Base-by-base conservation (phyloP, 257 asterid genomes). In the Rubia yunnanensis region DNA sequence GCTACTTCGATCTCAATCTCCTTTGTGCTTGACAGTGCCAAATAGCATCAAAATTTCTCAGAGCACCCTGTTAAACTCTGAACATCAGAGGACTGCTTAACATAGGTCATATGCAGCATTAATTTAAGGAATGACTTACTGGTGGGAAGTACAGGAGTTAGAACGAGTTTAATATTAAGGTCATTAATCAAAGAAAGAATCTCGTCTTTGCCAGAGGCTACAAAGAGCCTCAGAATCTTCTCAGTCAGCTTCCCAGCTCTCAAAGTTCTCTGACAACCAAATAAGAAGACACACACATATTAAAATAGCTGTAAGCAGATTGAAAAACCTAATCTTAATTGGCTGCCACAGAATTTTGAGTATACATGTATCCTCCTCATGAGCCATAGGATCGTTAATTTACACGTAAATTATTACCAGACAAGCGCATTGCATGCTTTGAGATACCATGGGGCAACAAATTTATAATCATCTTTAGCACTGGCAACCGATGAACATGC, bases 191-290 rank as follows among this genome's bases (percentile, higher is more conserved):
- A 67, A 55, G 91, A 77, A 77, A 85, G 81, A 69, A 94, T 69
- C 84, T 90, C 99, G 76, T 90, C 96, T 74, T 85, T 88, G 62
- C 92, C 99, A 60, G 96, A 82, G 64, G 95, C 88, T 70, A 83
- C 61, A 73, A 90, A 94, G 75, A 94, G 74, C 80, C 84, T 90
- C 87, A 94, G 69, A 71, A 90, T 81, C 87, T 68, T 86, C 81
- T 94, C 98, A 63, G 83, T 94, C 76, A 94, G 83, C 78, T 94
- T 94, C 67, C 98, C 99, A 73, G 98, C 95, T 73, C 79, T 79
- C 72, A 94, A 72, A 44, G 92, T 90, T 81, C 88, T 85, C 99
- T 94, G 87, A 64, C 59, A 72, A 60, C 22, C 54, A 70, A 75
- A 57, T 14, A 48, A 50, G 10, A 72, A 72, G 32, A 41, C 24